Conservation (phyloP, 2,329 filamentous ascomycete genomes). For the Fusarium sp. region DNA sequence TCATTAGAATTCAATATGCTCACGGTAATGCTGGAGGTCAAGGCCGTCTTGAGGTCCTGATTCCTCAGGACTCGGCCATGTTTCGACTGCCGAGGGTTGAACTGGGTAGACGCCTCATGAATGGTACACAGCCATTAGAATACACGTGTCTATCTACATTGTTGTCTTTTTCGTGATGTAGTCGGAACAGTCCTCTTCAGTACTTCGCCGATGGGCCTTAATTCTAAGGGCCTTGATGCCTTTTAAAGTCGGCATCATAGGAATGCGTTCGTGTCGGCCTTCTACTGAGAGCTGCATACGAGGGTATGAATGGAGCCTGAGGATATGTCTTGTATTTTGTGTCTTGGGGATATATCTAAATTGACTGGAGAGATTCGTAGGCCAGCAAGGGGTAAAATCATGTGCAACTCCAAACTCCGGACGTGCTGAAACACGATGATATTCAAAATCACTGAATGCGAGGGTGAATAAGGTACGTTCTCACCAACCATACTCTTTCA, state of each 20-base stretch:
- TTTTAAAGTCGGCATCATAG: background rate
- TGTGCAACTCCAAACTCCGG: slow-evolving; percentile 27
- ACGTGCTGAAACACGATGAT: slow-evolving; percentile 26
- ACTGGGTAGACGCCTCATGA: background rate
- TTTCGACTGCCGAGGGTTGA: background rate
- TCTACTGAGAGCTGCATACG: background rate
- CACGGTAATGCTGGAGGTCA: background rate
- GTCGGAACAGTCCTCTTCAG: background rate
- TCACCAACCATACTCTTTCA: slow-evolving; percentile 26
- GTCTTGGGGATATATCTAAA: background rate
- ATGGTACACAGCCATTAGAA: background rate
- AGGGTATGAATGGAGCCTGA: background rate
- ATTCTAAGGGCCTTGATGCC: background rate
- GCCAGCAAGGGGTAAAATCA: background rate
- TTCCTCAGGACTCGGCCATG: background rate
- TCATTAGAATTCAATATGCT: background rate
- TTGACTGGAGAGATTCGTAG: background rate
- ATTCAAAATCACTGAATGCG: background rate
- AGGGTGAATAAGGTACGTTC: slow-evolving; percentile 10
- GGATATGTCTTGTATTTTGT: background rate
- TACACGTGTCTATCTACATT: background rate
- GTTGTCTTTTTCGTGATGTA: background rate
- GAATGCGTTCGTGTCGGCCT: background rate
- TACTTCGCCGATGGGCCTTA: background rate
- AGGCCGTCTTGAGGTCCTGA: background rate